Evolutionary conservation across 192 early-diverging fungal genomes (phyloP).

Genomic region (Coemansia asiatica): DNA sequence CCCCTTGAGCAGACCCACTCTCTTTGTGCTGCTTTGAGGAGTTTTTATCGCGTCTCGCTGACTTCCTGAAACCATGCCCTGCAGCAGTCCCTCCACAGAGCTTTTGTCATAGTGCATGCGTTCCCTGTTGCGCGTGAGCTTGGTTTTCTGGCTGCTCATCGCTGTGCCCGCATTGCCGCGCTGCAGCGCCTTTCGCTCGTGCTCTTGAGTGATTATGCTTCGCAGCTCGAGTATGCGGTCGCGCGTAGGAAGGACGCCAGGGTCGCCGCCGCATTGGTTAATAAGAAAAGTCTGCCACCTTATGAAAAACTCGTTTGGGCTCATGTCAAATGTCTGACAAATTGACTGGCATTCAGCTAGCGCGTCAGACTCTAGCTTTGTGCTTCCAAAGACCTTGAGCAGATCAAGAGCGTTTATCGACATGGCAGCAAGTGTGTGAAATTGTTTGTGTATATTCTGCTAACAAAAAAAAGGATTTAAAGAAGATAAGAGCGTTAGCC

Average conservation of each 20-base stretch:
- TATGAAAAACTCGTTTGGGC: conserved; percentile 45
- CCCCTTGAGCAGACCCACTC: conserved; percentile 34
- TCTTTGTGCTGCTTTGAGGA: conserved; percentile 39
- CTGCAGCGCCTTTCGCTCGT: conserved; percentile 35
- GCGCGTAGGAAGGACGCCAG: conserved; percentile 34
- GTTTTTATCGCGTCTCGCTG: conserved; percentile 31
- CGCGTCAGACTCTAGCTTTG: conserved; percentile 42
- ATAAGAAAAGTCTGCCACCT: conserved; percentile 51
- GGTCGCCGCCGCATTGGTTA: conserved; percentile 43
- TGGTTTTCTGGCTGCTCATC: conserved; percentile 12
- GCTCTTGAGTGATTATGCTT: conserved; percentile 32
- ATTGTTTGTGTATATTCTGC: not conserved
- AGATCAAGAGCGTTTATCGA: conserved; percentile 23
- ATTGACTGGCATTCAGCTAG: conserved; percentile 43
- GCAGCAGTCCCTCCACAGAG: conserved; percentile 47
- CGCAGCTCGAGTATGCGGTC: conserved; percentile 49
- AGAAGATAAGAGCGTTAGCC: not conserved
- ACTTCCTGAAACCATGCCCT: conserved; percentile 40
- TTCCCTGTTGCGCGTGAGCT: conserved; percentile 44
- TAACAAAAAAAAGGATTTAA: conserved; percentile 1
- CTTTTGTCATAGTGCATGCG: conserved; percentile 50
- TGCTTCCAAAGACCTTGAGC: conserved; percentile 34
- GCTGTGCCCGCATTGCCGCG: conserved; percentile 16
- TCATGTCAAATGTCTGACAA: conserved; percentile 40
- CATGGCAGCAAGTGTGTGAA: not conserved